Evolutionary conservation across 768 basidiomycete species (phyloP), one percentile per base, ranked within the genome.

Genomic region (Boletellus sp.): DNA sequence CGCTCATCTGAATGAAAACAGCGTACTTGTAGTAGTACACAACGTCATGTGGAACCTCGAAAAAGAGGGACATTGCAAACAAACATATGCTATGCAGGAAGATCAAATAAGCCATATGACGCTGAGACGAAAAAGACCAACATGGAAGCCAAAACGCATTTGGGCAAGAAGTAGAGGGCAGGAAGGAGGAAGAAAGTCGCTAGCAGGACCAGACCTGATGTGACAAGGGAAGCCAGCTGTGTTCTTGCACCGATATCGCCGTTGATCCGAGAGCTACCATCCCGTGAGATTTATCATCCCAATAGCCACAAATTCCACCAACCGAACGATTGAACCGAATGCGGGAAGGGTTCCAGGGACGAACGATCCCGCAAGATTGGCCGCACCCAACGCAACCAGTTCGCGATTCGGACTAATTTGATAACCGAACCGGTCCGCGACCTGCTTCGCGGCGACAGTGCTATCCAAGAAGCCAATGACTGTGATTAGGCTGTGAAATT

Each of bases 371-470:
- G 72, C 78, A 32, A 95, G 72, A 64, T 96, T 96, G 12, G 84
- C 82, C 11, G 87, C 83, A 38, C 92, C 74, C 16, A 99, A 74
- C 1, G 96, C 96, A 22, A 97, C 94, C 1, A 98, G 77, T 63
- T 99, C 96, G 24, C 96, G 85, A 64, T 98, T 99, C 0, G 94
- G 92, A 55, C 84, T 89, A 55, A 98, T 88, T 0, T 88, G 79
- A 65, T 97, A 86, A 3, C 90, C 88, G 61, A 86, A 97, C 12
- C 85, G 84, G 4, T 83, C 79, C 0, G 83, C 83, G 52, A 89
- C 94, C 65, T 97, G 94, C 61, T 98, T 96, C 3, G 95, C 95
- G 0, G 94, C 90, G 3, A 94, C 92, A 53, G 96, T 93, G 52
- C 88, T 91, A 65, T 99, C 95, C 52, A 99, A 73, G 66, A 94